A percentile compares a stretch with the other conserved stretches of the same genome.
phyloP scores from a whole-genome alignment of 2,329 filamentous ascomycete species.

The Colletotrichum orchidophilum region DNA sequence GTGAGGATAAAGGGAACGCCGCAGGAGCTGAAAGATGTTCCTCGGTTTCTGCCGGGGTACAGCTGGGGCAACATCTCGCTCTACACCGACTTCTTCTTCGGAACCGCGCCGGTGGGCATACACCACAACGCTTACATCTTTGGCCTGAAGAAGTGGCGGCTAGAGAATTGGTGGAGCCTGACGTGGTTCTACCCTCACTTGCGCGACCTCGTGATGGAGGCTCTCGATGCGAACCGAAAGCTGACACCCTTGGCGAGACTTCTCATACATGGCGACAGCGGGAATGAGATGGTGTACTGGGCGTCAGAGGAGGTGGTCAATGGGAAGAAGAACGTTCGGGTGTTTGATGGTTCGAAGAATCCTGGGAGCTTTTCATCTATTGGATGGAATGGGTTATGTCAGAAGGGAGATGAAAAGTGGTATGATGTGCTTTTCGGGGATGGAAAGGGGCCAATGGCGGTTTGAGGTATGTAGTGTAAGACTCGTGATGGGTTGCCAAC shows the following conservation, averaged over 20 bases:
- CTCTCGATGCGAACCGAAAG: slow-evolving; percentile 35
- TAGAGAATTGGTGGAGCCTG: slow-evolving; percentile 46
- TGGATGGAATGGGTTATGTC: slow-evolving; percentile 46
- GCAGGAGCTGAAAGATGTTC: slow-evolving; percentile 37
- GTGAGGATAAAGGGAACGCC: slow-evolving; percentile 42
- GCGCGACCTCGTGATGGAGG: slow-evolving; percentile 41
- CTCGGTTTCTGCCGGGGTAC: slow-evolving; percentile 31
- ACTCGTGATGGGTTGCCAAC: neutral
- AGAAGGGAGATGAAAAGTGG: slow-evolving; percentile 42
- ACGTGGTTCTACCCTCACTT: slow-evolving; percentile 48
- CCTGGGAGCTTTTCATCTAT: slow-evolving; percentile 37
- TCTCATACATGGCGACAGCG: neutral
- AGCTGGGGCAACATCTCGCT: slow-evolving; percentile 44
- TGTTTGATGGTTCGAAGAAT: slow-evolving; percentile 38
- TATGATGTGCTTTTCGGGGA: slow-evolving; percentile 47
- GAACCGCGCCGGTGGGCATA: slow-evolving; percentile 46
- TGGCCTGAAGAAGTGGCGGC: slow-evolving; percentile 42
- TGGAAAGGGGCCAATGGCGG: slow-evolving; percentile 40
- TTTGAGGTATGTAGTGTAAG: neutral
- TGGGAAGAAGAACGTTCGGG: slow-evolving; percentile 17
- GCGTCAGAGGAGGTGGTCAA: slow-evolving; percentile 34
- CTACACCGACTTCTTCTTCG: slow-evolving; percentile 50
- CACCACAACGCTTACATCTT: slow-evolving; percentile 49
- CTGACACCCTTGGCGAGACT: slow-evolving; percentile 37
- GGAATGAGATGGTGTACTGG: slow-evolving; percentile 38